Base-by-base conservation (phyloP, 345 rosid genomes). In the Eutrema yunnanense region DNA sequence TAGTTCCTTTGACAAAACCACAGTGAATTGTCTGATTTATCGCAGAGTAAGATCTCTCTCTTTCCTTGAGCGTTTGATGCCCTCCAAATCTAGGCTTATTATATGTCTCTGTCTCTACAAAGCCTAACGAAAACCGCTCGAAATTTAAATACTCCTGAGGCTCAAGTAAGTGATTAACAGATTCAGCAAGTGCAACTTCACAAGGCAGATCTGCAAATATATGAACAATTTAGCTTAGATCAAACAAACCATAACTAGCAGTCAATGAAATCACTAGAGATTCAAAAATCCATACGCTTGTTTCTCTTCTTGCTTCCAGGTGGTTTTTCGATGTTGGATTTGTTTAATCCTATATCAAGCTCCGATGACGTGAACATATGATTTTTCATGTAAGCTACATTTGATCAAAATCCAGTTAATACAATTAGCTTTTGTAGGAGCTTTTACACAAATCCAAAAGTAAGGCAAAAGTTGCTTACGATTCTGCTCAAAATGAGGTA, bases 11-110 rank as follows among this genome's bases (percentile, higher is more conserved):
- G 14, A 89, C 88, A 83, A 93, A 87, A 81, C 98, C 98, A 77
- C 98, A 90, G 69, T 87, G 91, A 67, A 93, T 71, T 29, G 87
- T 86, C 75, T 93, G 97, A 71, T 85, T 80, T 56, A 22, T 61
- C 8, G 90, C 94, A 71, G 75, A 47, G 78, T 83, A 93, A 68
- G 97, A 81, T 54, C 79, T 81, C 77, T 90, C 94, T 67, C 97
- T 85, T 85, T 90, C 92, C 62, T 74, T 56, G 14, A 89, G 86
- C 37, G 86, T 87, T 67, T 87, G 98, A 57, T 87, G 88, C 13
- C 98, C 98, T 60, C 96, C 97, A 81, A 94, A 94, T 73, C 85
- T 83, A 81, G 84, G 84, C 50, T 78, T 51, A 76, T 46, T 71
- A 67, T 73, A 55, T 62, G 67, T 75, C 74, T 94, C 91, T 27